Base-by-base conservation (phyloP, 2,329 filamentous ascomycete species). In the Alternaria triticina region DNA sequence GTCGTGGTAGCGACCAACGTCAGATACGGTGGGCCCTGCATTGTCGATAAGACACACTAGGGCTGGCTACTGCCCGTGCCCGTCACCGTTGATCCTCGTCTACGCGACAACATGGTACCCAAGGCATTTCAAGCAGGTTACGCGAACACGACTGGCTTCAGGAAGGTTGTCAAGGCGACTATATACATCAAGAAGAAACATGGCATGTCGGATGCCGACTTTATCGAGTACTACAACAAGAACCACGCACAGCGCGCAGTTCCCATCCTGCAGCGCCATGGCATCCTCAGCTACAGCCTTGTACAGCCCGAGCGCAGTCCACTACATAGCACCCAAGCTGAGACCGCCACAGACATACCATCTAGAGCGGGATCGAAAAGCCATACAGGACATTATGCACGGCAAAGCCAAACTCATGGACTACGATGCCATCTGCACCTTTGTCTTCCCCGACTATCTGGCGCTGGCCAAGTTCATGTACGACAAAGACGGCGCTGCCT, bases 361-460 rank as follows among this genome's bases (percentile, higher is more conserved):
- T 65, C 73, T 83, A 4, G 69, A 79, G 56, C 77, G 82, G 13
- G 82, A 84, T 62, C 77, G 80, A 27, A 82, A 79, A 54, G 45
- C 81, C 54, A 78, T 83, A 56, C 77, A 80, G 54, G 82, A 84
- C 64, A 84, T 83, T 69, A 71, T 84, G 67, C 80, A 81, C 59
- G 82, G 82, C 20, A 79, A 82, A 58, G 82, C 81, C 9, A 73
- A 78, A 54, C 74, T 84, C 62, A 67, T 82, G 52, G 78, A 82
- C 54, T 83, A 82, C 69, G 82, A 84, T 65, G 82, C 82, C 52
- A 83, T 84, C 33, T 84, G 82, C 74, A 83, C 81, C 11, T 83
- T 83, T 69, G 81, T 83, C 57, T 84, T 84, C 64, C 78, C 78
- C 52, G 82, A 83, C 67, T 84, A 83, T 61, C 75, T 79, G 57